Base-by-base conservation (phyloP, 2,329 filamentous ascomycete species). In the Lecanicillium sp. region DNA sequence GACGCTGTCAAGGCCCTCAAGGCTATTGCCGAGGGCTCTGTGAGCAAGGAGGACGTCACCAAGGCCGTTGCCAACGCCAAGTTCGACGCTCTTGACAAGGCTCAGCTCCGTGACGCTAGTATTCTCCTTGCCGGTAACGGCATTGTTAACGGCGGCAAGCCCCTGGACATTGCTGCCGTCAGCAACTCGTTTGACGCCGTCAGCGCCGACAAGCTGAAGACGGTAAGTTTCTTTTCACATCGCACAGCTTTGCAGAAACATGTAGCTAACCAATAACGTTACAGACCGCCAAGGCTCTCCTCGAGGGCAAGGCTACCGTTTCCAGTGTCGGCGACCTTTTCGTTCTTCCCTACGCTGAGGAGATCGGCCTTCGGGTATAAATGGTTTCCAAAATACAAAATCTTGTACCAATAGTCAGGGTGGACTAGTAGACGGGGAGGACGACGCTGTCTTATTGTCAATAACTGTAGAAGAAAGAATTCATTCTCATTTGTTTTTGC, bases 1-100 rank as follows among this genome's bases (percentile, higher is more conserved):
- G 84, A 84, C 62, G 81, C 87, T 32, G 86, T 90, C 59, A 87
- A 90, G 66, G 79, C 83, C 37, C 74, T 98, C 59, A 88, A 95
- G 80, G 81, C 79, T 68, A 77, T 95, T 56, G 83, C 88, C 12
- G 78, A 81, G 46, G 87, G 88, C 56, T 74, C 83, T 48, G 77
- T 93, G 59, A 79, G 77, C 68, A 84, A 86, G 65, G 93, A 98
- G 69, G 86, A 93, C 53, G 77, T 97, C 64, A 81, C 84, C 68
- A 97, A 96, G 79, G 93, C 93, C 44, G 81, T 90, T 65, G 88
- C 91, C 52, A 83, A 87, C 62, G 93, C 93, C 63, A 97, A 95
- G 73, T 98, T 95, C 73, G 84, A 86, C 66, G 85, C 89, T 56
- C 77, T 97, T 47, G 87, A 94, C 62, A 79, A 83, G 55, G 86